phyloP scores from a whole-genome alignment of 1,284 basidiomycete species.

The Blastosporella zonata region DNA sequence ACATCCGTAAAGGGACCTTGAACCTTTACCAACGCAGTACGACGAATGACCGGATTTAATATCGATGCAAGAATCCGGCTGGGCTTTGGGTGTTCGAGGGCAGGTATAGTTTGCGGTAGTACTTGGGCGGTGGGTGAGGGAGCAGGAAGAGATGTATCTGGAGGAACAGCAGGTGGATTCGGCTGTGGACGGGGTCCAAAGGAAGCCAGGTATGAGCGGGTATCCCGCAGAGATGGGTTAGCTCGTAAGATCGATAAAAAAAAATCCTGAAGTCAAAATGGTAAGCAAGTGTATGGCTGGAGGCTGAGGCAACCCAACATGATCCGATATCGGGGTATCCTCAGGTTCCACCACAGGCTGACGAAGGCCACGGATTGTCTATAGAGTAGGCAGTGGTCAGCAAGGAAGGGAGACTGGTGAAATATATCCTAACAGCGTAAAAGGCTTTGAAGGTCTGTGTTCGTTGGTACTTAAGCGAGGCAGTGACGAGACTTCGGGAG shows the following conservation, averaged over 20 bases:
- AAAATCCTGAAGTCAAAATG: constrained; percentile 69
- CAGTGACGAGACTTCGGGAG: constrained; percentile 24
- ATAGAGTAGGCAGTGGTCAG: constrained; percentile 17
- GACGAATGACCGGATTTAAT: constrained; percentile 76
- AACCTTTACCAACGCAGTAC: constrained; percentile 93
- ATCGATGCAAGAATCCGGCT: constrained; percentile 78
- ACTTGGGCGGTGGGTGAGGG: constrained; percentile 25
- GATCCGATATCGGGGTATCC: constrained; percentile 48
- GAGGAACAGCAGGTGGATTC: constrained; percentile 22
- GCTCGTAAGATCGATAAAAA: constrained; percentile 94
- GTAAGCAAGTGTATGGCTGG: constrained; percentile 5
- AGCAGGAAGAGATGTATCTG: constrained; percentile 24
- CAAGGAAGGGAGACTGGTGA: constrained; percentile 7
- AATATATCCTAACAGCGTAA: constrained; percentile 51
- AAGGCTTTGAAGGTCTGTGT: constrained; percentile 51
- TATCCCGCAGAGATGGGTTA: constrained; percentile 90
- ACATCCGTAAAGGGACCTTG: constrained; percentile 97
- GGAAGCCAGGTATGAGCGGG: constrained; percentile 84
- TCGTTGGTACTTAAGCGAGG: constrained; percentile 30
- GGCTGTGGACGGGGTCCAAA: constrained; percentile 63
- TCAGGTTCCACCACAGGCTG: constrained; percentile 39
- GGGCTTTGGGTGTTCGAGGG: constrained; percentile 33
- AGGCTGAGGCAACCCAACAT: constrained; percentile 36
- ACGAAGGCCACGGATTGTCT: constrained; percentile 54
- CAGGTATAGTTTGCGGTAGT: constrained; percentile 20